Conservation (phyloP, 2,329 filamentous ascomycete species). For the Penicillium corylophilum region DNA sequence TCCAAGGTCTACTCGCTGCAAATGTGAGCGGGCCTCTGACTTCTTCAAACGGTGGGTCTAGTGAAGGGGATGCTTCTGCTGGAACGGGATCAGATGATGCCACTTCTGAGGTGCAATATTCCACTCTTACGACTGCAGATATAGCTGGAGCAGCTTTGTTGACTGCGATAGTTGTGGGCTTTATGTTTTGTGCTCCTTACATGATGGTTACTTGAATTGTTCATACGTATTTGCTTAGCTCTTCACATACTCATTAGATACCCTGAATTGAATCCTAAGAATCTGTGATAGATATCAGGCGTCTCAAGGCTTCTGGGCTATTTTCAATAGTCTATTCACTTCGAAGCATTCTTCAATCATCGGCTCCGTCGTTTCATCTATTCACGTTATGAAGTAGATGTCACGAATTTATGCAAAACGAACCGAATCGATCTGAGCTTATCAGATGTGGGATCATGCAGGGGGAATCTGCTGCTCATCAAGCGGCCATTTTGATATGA, state of each 20-base stretch:
- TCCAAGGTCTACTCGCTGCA: too few relatives aligned
- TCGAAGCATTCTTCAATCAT: not conserved
- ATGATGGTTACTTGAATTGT: not conserved
- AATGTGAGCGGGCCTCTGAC: too few relatives aligned
- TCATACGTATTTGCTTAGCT: not conserved
- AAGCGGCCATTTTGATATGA: slow-evolving; percentile 37
- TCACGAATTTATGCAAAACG: not conserved
- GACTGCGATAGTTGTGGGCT: too few relatives aligned
- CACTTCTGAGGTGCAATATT: too few relatives aligned
- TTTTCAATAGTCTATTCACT: too few relatives aligned
- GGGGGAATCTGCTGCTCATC: slow-evolving; percentile 23
- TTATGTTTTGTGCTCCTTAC: not conserved
- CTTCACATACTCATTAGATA: not conserved
- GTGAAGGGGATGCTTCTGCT: too few relatives aligned
- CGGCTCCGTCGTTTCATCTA: not conserved
- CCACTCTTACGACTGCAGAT: too few relatives aligned
- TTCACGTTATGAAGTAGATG: not conserved
- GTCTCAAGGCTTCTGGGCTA: not conserved
- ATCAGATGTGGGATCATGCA: slow-evolving; percentile 2
- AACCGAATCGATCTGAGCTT: not conserved
- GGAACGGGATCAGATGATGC: too few relatives aligned
- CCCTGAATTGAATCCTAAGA: not conserved
- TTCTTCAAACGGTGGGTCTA: too few relatives aligned
- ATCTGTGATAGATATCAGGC: too few relatives aligned
- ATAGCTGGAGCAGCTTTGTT: too few relatives aligned